phyloP scores from a whole-genome alignment of 148 eudicot genomes.

The Nepenthes mirabilis region DNA sequence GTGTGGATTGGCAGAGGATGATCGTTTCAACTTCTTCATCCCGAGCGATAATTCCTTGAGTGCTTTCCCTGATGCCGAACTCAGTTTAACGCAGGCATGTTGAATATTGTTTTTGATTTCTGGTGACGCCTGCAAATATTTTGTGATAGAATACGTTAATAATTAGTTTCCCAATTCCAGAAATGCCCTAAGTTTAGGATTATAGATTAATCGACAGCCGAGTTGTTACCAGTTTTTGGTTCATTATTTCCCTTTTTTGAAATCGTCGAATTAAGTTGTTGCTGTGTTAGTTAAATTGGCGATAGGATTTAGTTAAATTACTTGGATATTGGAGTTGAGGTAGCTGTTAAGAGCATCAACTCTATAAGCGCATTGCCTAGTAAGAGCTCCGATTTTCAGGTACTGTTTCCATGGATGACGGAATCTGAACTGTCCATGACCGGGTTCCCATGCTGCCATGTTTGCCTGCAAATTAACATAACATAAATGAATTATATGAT shows the following conservation, averaged over 20 bases:
- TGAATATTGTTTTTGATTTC: conserved; percentile 29
- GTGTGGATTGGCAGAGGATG: conserved; percentile 16
- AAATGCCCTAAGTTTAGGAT: no score
- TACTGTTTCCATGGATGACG: conserved; percentile 23
- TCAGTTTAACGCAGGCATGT: conserved; percentile 43
- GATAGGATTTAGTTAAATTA: not conserved
- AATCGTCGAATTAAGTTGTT: no score
- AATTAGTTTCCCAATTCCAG: no score
- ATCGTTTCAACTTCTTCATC: conserved; percentile 29
- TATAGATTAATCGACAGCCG: no score
- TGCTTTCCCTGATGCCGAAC: conserved; percentile 35
- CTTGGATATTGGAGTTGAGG: conserved; percentile 12
- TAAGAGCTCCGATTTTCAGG: conserved; percentile 17
- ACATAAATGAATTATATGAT: not conserved
- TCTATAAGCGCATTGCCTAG: conserved; percentile 24
- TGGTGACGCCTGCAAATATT: not conserved
- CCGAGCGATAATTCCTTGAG: conserved; percentile 34
- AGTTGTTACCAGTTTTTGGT: no score
- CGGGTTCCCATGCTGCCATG: conserved; percentile 29
- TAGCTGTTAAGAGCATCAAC: conserved; percentile 21
- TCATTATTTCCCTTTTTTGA: no score
- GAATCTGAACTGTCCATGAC: conserved; percentile 16
- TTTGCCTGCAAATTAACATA: conserved; percentile 14
- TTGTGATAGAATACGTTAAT: no score
- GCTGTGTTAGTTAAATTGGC: no score